Base-by-base conservation (phyloP, 768 basidiomycete genomes). In the Pleurotus tuber-regium region DNA sequence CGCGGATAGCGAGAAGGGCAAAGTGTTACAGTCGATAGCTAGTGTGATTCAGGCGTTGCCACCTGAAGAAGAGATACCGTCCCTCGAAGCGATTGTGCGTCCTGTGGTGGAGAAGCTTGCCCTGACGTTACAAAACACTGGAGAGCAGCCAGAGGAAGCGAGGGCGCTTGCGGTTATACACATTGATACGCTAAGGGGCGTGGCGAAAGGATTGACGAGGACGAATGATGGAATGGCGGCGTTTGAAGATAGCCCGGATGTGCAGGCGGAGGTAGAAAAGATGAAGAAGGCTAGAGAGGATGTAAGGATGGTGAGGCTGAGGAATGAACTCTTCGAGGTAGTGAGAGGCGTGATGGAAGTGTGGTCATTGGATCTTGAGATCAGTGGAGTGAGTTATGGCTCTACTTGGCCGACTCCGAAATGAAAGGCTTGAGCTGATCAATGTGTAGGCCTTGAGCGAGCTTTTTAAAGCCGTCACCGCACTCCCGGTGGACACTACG, bases 31-130 rank as follows among this genome's bases (percentile, higher is more conserved):
- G 63, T 91, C 89, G 0, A 95, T 98, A 46, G 84, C 92, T 1
- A 96, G 93, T 56, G 92, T 98, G 2, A 89, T 97, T 26, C 91
- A 97, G 60, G 95, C 94, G 0, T 67, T 98, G 43, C 86, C 90
- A 0, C 84, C 91, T 0, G 72, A 72, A 35, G 87, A 92, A 36
- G 89, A 82, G 51, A 85, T 96, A 23, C 76, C 82, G 0, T 89
- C 92, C 0, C 76, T 95, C 19, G 81, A 87, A 69, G 86, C 83
- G 0, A 89, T 96, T 51, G 78, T 92, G 4, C 75, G 71, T 47
- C 92, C 92, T 0, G 83, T 95, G 3, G 70, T 92, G 1, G 75
- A 82, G 41, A 86, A 82, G 57, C 70, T 96, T 0, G 74, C 72
- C n/a, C 78, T 80, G 43, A 80, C 84, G 0, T 61, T 92, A 4